Percentiles rank a stretch among this genome's conserved stretches.
Evolutionary conservation across 2,329 filamentous ascomycete species (phyloP).

Genomic region (Colletotrichum sojae): DNA sequence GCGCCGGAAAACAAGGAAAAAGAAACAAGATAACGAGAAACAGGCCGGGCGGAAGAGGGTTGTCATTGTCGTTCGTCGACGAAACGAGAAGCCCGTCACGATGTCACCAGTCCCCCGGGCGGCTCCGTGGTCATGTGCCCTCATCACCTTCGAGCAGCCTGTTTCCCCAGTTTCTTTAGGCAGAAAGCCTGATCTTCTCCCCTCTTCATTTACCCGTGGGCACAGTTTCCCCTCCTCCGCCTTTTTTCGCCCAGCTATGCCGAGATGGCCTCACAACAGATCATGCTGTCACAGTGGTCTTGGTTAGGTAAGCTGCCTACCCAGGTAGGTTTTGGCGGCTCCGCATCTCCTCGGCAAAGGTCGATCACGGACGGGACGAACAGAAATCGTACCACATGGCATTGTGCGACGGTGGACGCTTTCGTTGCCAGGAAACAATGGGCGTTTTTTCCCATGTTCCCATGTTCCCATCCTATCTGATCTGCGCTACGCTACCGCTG

Average conservation of each 20-base stretch:
- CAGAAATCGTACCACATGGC: constrained; percentile 32
- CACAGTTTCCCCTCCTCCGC: no score
- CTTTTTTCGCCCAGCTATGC: no score
- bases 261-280: constrained; percentile 20
- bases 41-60: not conserved
- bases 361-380: not conserved
- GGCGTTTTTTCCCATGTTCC: no score
- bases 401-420: constrained; percentile 12
- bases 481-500: no score
- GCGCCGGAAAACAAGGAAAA: not conserved
- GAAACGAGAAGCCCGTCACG: constrained; percentile 2
- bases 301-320: not conserved
- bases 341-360: constrained; percentile 1
- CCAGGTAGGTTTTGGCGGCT: no score
- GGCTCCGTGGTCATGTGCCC: not conserved
- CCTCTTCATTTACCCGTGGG: no score
- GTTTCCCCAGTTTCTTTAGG: no score
- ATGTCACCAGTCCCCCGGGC: constrained; percentile 26
- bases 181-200: no score
- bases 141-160: no score
- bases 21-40: not conserved
- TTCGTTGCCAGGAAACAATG: not conserved
- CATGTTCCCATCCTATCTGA: no score
- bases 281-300: not conserved
- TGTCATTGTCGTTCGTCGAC: not conserved